Conservation (phyloP, 2,329 filamentous ascomycete genomes). For the Sporothrix dimorphospora region DNA sequence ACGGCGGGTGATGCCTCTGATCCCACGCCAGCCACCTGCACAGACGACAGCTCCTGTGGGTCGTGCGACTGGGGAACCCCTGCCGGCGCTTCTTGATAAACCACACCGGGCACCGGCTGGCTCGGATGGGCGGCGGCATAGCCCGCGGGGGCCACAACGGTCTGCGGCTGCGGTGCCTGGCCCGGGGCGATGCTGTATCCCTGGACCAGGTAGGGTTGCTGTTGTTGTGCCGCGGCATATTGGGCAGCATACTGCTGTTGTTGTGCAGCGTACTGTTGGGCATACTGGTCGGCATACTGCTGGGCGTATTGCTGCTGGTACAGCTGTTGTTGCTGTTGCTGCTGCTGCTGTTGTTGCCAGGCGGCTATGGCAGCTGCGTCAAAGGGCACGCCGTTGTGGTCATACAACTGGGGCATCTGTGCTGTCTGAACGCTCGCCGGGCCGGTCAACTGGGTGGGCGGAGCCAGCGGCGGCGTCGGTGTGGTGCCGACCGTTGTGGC, state of each 20-base stretch:
- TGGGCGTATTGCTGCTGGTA: neutral
- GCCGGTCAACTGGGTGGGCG: neutral
- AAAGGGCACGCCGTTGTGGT: neutral
- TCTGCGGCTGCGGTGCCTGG: conserved; percentile 17
- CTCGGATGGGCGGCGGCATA: conserved; percentile 21
- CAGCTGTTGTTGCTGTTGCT: too few relatives aligned
- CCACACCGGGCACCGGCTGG: conserved; percentile 22
- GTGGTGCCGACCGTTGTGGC: neutral
- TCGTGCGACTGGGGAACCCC: conserved; percentile 14
- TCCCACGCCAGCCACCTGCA: neutral
- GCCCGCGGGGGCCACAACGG: neutral
- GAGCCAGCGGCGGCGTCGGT: neutral
- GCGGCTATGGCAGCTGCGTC: neutral
- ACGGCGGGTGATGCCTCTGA: neutral
- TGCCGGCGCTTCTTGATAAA: conserved; percentile 26
- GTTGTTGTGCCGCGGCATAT: conserved; percentile 2
- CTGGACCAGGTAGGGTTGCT: conserved; percentile 21
- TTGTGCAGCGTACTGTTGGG: neutral
- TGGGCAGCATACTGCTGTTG: neutral
- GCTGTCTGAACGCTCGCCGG: neutral
- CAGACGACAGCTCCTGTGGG: conserved; percentile 23
- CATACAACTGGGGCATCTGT: neutral
- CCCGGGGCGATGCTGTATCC: conserved; percentile 21
- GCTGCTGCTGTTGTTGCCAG: neutral
- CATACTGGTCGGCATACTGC: neutral